phyloP scores from a whole-genome alignment of 176 grass and related monocot genomes.

The Ananas comosus region DNA sequence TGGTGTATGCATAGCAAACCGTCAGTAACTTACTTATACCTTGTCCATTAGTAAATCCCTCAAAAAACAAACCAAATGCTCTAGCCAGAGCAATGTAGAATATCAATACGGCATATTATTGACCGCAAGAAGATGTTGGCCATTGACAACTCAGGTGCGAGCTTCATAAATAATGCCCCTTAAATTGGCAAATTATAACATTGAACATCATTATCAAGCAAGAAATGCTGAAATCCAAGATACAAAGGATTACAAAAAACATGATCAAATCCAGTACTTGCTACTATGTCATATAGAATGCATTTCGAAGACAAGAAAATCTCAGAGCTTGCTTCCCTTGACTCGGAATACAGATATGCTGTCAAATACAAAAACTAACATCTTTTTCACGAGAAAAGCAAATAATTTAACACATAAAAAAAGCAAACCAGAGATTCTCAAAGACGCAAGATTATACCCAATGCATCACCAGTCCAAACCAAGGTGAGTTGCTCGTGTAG shows the following conservation, averaged over 20 bases:
- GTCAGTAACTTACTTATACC: no score
- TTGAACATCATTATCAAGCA: background rate
- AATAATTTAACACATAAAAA: slow-evolving; percentile 14
- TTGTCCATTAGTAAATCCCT: no score
- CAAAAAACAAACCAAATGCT: no score
- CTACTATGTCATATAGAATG: slow-evolving; percentile 92
- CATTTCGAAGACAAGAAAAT: slow-evolving; percentile 85
- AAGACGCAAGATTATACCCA: slow-evolving; percentile 49
- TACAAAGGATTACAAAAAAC: background rate
- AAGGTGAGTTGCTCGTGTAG: slow-evolving; percentile 40
- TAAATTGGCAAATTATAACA: slow-evolving; percentile 1
- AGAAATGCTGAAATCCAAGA: no score
- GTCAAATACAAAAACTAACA: slow-evolving; percentile 9
- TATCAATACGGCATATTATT: no score
- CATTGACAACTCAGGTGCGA: background rate
- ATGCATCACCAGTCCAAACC: slow-evolving; percentile 92
- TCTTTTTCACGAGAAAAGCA: slow-evolving; percentile 9
- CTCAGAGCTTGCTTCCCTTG: slow-evolving; percentile 91
- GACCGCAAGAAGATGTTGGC: no score
- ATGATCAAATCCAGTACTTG: slow-evolving; percentile 9
- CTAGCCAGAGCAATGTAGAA: no score
- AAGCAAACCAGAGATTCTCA: slow-evolving; percentile 1
- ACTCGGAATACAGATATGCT: slow-evolving; percentile 81
- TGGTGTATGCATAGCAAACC: no score
- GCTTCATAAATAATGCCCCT: slow-evolving; percentile 2